phyloP scores from a whole-genome alignment of 106 monocot genomes.

The Allium fistulosum region DNA sequence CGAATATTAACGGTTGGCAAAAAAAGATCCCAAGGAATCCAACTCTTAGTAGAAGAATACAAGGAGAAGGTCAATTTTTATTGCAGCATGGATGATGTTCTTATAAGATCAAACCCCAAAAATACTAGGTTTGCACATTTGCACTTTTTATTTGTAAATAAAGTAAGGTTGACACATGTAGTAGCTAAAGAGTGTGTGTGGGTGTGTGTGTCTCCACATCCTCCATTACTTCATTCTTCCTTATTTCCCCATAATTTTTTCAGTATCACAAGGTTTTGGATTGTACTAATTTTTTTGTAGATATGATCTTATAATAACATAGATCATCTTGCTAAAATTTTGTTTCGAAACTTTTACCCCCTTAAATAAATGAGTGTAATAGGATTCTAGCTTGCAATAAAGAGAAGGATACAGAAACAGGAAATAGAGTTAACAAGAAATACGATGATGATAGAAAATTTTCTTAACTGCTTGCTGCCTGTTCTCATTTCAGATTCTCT shows the following conservation, averaged over 20 bases:
- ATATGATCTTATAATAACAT: not conserved
- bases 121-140: slow-evolving; percentile 32
- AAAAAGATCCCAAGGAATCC: slow-evolving; percentile 74
- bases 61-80: slow-evolving; percentile 61
- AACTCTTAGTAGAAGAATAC: slow-evolving; percentile 71
- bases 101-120: slow-evolving; percentile 74
- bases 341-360: no score
- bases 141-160: not conserved
- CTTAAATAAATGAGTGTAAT: no score
- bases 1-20: slow-evolving; percentile 71
- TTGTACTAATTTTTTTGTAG: not conserved
- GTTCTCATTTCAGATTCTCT: no score
- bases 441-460: no score
- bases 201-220: not conserved
- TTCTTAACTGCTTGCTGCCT: no score
- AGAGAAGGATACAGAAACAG: no score
- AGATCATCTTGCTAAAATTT: no score
- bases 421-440: no score
- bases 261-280: not conserved
- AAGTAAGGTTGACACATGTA: not conserved
- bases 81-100: slow-evolving; percentile 53
- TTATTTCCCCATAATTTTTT: not conserved
- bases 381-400: no score
- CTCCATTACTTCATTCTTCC: not conserved
- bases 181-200: no score